Conservation (phyloP, 768 basidiomycete species). For the Calocybe cyanea region DNA sequence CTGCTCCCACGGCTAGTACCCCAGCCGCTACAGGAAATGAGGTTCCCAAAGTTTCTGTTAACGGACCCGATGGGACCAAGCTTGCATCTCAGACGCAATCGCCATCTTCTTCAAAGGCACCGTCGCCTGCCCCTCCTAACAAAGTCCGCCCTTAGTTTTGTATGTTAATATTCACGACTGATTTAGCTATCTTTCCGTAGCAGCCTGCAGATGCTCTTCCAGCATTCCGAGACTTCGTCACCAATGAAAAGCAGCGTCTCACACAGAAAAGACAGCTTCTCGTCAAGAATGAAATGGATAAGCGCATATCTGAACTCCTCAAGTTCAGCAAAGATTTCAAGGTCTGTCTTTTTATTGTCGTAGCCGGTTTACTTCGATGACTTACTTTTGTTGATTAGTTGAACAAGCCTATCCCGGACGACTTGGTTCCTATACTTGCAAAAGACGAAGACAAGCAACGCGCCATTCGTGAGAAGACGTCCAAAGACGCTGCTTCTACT, state of each 20-base stretch:
- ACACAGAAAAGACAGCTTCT: slow-evolving; percentile 88
- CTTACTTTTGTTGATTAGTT: slow-evolving; percentile 44
- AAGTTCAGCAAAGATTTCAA: slow-evolving; percentile 95
- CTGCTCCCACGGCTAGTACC: neutral
- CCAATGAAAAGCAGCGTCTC: slow-evolving; percentile 84
- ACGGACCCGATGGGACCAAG: slow-evolving; percentile 56
- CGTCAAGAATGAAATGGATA: slow-evolving; percentile 92
- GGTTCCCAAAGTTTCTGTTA: slow-evolving; percentile 55
- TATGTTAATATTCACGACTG: neutral
- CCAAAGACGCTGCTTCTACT: slow-evolving; percentile 58
- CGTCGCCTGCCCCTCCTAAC: slow-evolving; percentile 60
- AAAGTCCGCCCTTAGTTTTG: slow-evolving; percentile 38
- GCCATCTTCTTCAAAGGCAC: slow-evolving; percentile 50
- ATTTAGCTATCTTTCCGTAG: slow-evolving; percentile 22
- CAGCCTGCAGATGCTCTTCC: slow-evolving; percentile 75
- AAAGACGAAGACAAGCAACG: slow-evolving; percentile 93
- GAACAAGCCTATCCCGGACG: slow-evolving; percentile 93
- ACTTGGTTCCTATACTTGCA: slow-evolving; percentile 87
- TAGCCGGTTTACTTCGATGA: neutral
- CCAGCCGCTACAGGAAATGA: slow-evolving; percentile 27
- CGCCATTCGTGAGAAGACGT: slow-evolving; percentile 74
- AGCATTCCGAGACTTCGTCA: slow-evolving; percentile 91
- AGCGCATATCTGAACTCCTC: slow-evolving; percentile 86
- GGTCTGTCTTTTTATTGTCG: slow-evolving; percentile 38
- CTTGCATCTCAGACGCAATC: slow-evolving; percentile 39